Base-by-base conservation (phyloP, 345 rosid species). In the Ricinus communis region DNA sequence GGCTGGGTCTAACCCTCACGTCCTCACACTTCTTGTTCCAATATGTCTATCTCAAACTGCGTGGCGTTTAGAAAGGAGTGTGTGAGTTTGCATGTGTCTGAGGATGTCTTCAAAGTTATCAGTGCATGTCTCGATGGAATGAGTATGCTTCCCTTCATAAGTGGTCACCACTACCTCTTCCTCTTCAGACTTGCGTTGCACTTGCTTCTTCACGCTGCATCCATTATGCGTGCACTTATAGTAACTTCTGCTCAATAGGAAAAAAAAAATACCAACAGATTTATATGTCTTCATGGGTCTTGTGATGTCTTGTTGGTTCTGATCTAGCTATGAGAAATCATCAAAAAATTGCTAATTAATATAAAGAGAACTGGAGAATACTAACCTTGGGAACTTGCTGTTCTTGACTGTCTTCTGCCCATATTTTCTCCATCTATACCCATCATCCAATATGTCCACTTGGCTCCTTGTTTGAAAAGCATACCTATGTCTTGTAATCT, bases 151-250 rank as follows among this genome's bases (percentile, higher is more conserved):
- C 11, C 85, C 87, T 79, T 84, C 85, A 40, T 84, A 84, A 10
- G 87, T 84, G 15, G 87, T 84, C 65, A 79, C 80, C 56, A 84
- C 85, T 50, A 79, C 70, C 69, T 45, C 82, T 60, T 84, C 82
- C 55, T 82, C 85, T 15, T 63, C 72, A 41, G 87, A 77, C 68
- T 49, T 66, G 25, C 85, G 82, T 46, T 84, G 87, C 36, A 84
- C 77, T 80, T 84, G 87, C 78, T 84, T 84, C 81, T 82, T 84
- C 10, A 84, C 87, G 50, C 70, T 77, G 80, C 87, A 84, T 30
- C 80, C 85, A 54, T 68, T 82, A 18, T 70, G 45, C 0, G 87
- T 82, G 45, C 87, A 84, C 74, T 69, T 82, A 74, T 84, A 82
- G 65, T 84, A 82, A 69, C 85, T 84, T 75, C 87, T 84, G 85